A percentile compares a stretch with the other conserved stretches of the same genome.
phyloP scores from a whole-genome alignment of 352 stramenopile species.

The Aphanomyces cochlioides region DNA sequence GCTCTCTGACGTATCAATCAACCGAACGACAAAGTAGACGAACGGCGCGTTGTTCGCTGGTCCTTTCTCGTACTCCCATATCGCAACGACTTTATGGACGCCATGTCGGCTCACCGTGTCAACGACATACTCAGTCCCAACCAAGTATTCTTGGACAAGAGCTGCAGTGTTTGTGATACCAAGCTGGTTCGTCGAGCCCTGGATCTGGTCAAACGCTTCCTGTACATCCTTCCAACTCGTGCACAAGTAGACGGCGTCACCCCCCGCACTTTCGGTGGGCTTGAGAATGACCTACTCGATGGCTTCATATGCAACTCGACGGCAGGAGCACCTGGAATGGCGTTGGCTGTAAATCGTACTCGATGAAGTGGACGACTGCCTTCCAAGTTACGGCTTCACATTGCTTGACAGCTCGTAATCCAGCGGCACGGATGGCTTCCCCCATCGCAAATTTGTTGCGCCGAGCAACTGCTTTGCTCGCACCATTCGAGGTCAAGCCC shows the following conservation, averaged over 20 bases:
- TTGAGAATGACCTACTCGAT: constrained; percentile 48
- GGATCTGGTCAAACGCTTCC: constrained; percentile 48
- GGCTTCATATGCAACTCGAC: too few relatives aligned
- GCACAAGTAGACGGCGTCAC: constrained; percentile 77
- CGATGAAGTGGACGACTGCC: constrained; percentile 38
- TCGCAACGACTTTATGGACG: constrained; percentile 70
- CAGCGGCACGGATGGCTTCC: constrained; percentile 33
- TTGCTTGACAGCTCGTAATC: constrained; percentile 39
- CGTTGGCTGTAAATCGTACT: constrained; percentile 7
- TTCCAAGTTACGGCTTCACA: constrained; percentile 31
- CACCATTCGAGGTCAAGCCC: constrained; percentile 49
- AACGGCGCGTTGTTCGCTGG: constrained; percentile 59
- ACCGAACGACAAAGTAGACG: constrained; percentile 63
- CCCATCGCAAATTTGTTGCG: constrained; percentile 47
- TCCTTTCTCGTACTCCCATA: constrained; percentile 88
- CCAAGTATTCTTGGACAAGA: constrained; percentile 74
- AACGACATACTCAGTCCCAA: constrained; percentile 78
- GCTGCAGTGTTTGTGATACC: constrained; percentile 48
- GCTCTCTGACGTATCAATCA: background rate
- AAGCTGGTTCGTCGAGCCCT: constrained; percentile 41
- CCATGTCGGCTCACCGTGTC: constrained; percentile 76
- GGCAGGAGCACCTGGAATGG: constrained; percentile 21
- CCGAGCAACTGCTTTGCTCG: constrained; percentile 36
- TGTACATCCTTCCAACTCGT: constrained; percentile 51
- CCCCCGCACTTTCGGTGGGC: constrained; percentile 62